Evolutionary conservation across 1,139 yeast genomes (phyloP), one percentile per base, ranked within the genome.

Genomic region (Pichia terricola): DNA sequence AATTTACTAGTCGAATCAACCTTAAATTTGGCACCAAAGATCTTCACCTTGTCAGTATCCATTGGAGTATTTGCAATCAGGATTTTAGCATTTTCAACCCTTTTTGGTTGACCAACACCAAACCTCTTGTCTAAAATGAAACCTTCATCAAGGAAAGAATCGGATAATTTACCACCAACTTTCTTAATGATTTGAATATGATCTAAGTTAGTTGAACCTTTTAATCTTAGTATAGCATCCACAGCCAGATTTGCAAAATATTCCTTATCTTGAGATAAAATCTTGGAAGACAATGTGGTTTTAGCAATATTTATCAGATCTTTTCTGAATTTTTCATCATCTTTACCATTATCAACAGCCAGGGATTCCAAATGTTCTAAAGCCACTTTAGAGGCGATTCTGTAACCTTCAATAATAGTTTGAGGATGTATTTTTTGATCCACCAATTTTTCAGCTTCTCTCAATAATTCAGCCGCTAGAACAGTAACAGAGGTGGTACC

Each of bases 401-500:
- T 75, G 65, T 74, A 91, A 47, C 99, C 99, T 64, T 88, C 96
- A 55, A 91, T 88, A 58, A 91, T 89, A 3, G 96, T 91, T 66
- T 91, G 98, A 33, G 99, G 98, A 65, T 94, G 98, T 50, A 91
- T 91, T 63, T 84, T 89, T 62, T 82, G 85, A 53, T 88, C 96
- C 46, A 91, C 83, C 53, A 91, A 75, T 62, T 81, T 81, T 66
- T 94, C 98, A 33, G 98, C 97, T 67, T 94, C 97, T 61, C 95
- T 79, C 54, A 91, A 73, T 50, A 91, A 72, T 65, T 91, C 98
- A 11, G 96, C 91, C 43, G 94, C 78, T 47, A 91, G 70, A 11
- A 91, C 96, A 0, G 97, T 88, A 33, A 91, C 99, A n/a, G 96
- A 86, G 1, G 99, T 91, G 39, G 99, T 91, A 53, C 99, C 99